Conservation (phyloP, 495 filamentous ascomycete species). For the Acidiella bohemica region DNA sequence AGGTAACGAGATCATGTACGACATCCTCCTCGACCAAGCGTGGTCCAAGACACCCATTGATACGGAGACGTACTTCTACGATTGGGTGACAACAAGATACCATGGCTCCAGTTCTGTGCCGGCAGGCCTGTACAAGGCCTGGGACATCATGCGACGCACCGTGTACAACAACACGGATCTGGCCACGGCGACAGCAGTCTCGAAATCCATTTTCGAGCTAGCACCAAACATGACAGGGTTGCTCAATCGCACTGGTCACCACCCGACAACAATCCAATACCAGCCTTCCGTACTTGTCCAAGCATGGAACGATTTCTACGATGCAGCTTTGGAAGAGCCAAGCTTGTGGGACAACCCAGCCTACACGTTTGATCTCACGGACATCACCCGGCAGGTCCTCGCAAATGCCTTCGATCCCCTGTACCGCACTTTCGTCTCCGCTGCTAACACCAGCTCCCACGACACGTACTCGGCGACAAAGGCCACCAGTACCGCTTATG, state of each 20-base stretch:
- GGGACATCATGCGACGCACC: constrained; percentile 36
- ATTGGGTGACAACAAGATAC: constrained; percentile 38
- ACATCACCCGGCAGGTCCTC: constrained; percentile 35
- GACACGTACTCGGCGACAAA: constrained; percentile 7
- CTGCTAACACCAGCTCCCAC: constrained; percentile 25
- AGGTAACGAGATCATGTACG: constrained; percentile 43
- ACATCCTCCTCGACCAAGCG: constrained; percentile 39
- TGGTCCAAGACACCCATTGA: constrained; percentile 35
- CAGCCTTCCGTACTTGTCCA: constrained; percentile 29
- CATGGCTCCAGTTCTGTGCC: constrained; percentile 28
- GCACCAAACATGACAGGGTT: constrained; percentile 31
- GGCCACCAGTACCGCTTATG: constrained; percentile 22
- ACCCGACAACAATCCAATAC: constrained; percentile 35
- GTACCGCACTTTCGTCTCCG: constrained; percentile 30
- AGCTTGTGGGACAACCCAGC: constrained; percentile 34
- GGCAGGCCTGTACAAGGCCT: constrained; percentile 31
- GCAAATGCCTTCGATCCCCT: constrained; percentile 34
- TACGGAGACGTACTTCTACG: constrained; percentile 34
- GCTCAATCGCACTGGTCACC: constrained; percentile 30
- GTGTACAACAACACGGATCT: constrained; percentile 42
- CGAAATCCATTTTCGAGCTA: constrained; percentile 37
- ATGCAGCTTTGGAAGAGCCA: constrained; percentile 27
- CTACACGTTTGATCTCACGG: constrained; percentile 38
- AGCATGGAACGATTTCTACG: constrained; percentile 33
- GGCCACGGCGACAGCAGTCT: constrained; percentile 27